Evolutionary conservation across 2,329 filamentous ascomycete species (phyloP), one percentile per base, ranked within the genome.

Genomic region (Phaeoacremonium minimum): DNA sequence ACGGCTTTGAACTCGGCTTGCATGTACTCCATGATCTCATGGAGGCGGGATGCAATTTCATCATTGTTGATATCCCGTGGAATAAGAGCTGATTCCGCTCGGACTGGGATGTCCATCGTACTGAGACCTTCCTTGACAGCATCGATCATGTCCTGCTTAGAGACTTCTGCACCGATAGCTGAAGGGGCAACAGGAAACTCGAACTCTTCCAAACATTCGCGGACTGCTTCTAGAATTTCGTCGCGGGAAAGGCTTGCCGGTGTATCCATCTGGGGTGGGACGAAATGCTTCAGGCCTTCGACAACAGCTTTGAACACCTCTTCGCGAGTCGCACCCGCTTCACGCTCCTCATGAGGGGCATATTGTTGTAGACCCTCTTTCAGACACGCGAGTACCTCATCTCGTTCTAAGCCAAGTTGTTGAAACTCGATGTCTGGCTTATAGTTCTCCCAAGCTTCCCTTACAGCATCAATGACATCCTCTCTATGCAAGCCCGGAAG

Each of bases 381-480:
- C 17, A 97, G 72, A 46, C 89, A 95, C 28, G 85, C 80, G 12
- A 97, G 69, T 32, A 97, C 85, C 53, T 97, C 91, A 11, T 96
- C 88, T 5, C 88, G 77, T 57, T 95, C 91, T 1, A 97, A 69
- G 3, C 90, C 91, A 44, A 94, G 85, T 50, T 95, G 88, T 49
- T 95, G 85, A 5, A 95, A 74, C 49, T 95, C 84, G 34, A 95
- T 88, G 50, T 96, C 88, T 1, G 91, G 91, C 61, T 95, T 95
- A 63, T 95, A 95, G 36, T 82, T 87, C 55, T 96, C 91, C 80
- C 89, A 95, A 1, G 90, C 91, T 48, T 95, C 89, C 48, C 83
- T 82, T 12, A 97, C 85, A 4, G 90, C 89, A 18, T 85, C 76
- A 3, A 97, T 75, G 22, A 97, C 87, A 40, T 94, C 87, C 33